These are phyloP conservation scores for Phytophthora pluvialis DNA, from an alignment of 352 stramenopile species.

Conservation along the genomic window DNA sequence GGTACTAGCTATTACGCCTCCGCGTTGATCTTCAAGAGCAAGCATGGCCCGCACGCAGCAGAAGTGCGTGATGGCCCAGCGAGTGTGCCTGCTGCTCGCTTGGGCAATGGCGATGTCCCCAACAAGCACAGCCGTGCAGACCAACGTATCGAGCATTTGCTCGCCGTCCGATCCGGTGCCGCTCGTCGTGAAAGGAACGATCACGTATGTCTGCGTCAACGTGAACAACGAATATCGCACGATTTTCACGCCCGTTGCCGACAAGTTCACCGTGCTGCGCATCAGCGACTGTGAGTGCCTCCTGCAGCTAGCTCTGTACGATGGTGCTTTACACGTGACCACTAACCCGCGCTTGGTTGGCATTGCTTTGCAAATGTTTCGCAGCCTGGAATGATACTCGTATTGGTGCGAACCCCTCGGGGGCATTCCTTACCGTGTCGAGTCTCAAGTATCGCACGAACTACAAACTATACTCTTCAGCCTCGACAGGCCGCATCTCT, in stretches of 20 bases:
- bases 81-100: conserved; percentile 14
- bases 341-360: not conserved
- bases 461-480: conserved; percentile 80
- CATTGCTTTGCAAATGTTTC: conserved; percentile 1
- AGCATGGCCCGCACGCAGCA: not conserved
- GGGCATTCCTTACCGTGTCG: conserved; percentile 72
- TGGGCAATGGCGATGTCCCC: conserved; percentile 8
- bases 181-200: conserved; percentile 58
- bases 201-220: conserved; percentile 83
- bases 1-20: conserved; percentile 2
- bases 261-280: conserved; percentile 81
- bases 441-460: conserved; percentile 66
- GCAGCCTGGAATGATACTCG: conserved; percentile 76
- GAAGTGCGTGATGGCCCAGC: not conserved
- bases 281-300: conserved; percentile 71
- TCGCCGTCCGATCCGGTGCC: conserved; percentile 58
- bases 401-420: conserved; percentile 51
- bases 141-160: conserved; percentile 70
- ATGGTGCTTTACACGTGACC: not conserved
- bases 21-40: not conserved
- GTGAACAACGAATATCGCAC: conserved; percentile 78
- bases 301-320: not conserved
- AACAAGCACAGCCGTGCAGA: conserved; percentile 26
- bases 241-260: conserved; percentile 75
- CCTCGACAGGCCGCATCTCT: conserved; percentile 51